A percentile compares a stretch with the other conserved stretches of the same genome.
Conservation (phyloP, 176 grass and related monocot species). For the Tuctoria greenei region DNA sequence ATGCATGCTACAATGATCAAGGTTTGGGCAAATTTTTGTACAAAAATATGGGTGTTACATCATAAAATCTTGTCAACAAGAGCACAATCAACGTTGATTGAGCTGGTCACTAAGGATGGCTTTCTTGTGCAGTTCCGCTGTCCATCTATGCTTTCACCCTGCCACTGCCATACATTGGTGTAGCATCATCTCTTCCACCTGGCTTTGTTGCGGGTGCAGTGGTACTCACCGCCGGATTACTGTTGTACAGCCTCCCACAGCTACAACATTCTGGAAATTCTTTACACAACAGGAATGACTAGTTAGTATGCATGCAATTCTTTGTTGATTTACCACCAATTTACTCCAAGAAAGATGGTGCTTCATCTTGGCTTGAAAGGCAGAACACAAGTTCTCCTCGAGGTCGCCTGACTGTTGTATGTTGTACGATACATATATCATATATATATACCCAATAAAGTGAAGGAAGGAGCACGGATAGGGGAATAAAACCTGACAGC, state of each 20-base stretch:
- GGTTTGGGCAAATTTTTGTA: too few relatives aligned
- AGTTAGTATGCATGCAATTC: background rate
- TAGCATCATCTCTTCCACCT: constrained; percentile 66
- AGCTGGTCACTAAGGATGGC: constrained; percentile 1
- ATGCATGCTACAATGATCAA: too few relatives aligned
- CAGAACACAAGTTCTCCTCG: constrained; percentile 60
- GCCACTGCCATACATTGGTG: constrained; percentile 90
- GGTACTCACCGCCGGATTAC: constrained; percentile 67
- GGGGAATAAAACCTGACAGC: too few relatives aligned
- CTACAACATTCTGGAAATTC: constrained; percentile 33
- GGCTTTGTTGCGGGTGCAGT: constrained; percentile 76
- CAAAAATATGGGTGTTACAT: too few relatives aligned
- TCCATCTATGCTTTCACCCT: constrained; percentile 97
- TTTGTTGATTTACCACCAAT: constrained; percentile 6
- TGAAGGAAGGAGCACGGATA: too few relatives aligned
- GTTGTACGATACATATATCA: background rate
- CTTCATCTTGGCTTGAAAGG: constrained; percentile 29
- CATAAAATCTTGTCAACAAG: too few relatives aligned
- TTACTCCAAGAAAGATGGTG: constrained; percentile 33
- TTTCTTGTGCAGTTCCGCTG: constrained; percentile 78
- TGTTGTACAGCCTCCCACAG: constrained; percentile 67
- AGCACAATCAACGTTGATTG: background rate
- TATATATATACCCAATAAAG: constrained; percentile 33
- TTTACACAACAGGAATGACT: constrained; percentile 32
- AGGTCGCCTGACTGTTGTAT: constrained; percentile 17